These are phyloP conservation scores for Ogataea salicorniae DNA, from an alignment of 805 yeast genomes.

Conservation along the genomic window DNA sequence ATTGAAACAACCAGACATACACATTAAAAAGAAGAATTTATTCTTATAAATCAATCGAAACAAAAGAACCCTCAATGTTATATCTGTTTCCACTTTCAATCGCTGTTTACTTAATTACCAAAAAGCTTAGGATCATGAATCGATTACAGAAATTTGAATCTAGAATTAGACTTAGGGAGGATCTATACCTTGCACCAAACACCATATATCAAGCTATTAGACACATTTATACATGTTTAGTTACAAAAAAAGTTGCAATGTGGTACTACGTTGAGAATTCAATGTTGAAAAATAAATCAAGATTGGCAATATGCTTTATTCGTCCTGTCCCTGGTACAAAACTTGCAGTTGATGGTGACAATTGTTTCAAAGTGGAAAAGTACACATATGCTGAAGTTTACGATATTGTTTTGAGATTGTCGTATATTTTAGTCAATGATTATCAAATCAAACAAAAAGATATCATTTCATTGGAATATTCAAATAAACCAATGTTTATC, in stretches of 20 bases:
- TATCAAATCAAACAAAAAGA: conserved; percentile 64
- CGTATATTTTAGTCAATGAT: conserved; percentile 57
- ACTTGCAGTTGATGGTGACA: conserved; percentile 38
- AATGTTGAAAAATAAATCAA: conserved; percentile 45
- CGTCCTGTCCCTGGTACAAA: conserved; percentile 37
- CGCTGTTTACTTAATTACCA: background rate
- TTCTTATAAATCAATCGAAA: background rate
- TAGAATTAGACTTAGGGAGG: conserved; percentile 44
- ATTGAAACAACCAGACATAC: too few species aligned
- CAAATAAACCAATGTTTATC: conserved; percentile 78
- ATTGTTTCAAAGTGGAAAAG: conserved; percentile 53
- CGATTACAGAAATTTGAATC: conserved; percentile 31
- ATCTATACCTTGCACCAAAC: conserved; percentile 44
- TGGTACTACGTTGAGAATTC: conserved; percentile 67
- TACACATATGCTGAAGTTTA: conserved; percentile 68
- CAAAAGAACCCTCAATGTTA: background rate
- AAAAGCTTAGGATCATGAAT: background rate
- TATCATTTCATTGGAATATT: conserved; percentile 67
- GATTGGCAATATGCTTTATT: conserved; percentile 60
- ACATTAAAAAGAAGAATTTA: too few species aligned
- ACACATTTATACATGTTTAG: conserved; percentile 32
- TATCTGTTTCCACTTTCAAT: background rate
- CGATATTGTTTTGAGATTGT: conserved; percentile 58
- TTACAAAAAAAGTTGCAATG: conserved; percentile 45
- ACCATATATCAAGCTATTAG: conserved; percentile 37